Base-by-base conservation (phyloP, 768 basidiomycete genomes). In the Naganishia vaughanmartiniae region DNA sequence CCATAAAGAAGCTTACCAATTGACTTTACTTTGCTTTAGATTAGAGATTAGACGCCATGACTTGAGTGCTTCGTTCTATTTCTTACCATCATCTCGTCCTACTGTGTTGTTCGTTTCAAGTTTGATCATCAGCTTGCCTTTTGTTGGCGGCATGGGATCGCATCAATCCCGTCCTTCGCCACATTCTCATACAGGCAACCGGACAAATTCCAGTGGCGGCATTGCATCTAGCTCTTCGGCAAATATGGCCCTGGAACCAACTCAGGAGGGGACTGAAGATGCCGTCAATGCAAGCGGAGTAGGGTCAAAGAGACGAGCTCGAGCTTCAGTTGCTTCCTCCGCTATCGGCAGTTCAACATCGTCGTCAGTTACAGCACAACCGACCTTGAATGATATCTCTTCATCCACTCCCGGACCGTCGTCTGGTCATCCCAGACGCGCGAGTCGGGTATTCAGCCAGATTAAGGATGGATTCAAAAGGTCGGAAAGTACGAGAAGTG, bases 71-170 rank as follows among this genome's bases (percentile, higher is more conserved):
- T 15, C 14, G 5, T 15, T 9, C 42, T 42, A 2, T 42, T 7
- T 36, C 5, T 36, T 36, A 36, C 12, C 36, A 36, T 36, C 5
- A 15, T 42, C 42, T 42, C 15, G 14, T 7, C 42, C 9, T 42
- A 11, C 42, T 2, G 42, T 42, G 42, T 2, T 7, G 17, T 42
- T 51, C 48, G 24, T 7, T 51, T 24, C 21, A 26, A 51, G 1
- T 7, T 1, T 51, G 48, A n/a, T n/a, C 12, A n/a, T 21, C 21
- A 21, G 24, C 24, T 24, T 14, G 48, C 48, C 48, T 51, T 12
- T 51, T n/a, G 1, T 51, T 51, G 48, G 48, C 48, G 48, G 48
- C n/a, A 51, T 51, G 48, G 48, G 48, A 51, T 51, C 48, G 48
- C 48, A 51, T 51, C 48, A 51, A n/a, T 51, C 48, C 14, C 48